phyloP scores from a whole-genome alignment of 75 land plant genomes.

The Adiantum capillusveneris region DNA sequence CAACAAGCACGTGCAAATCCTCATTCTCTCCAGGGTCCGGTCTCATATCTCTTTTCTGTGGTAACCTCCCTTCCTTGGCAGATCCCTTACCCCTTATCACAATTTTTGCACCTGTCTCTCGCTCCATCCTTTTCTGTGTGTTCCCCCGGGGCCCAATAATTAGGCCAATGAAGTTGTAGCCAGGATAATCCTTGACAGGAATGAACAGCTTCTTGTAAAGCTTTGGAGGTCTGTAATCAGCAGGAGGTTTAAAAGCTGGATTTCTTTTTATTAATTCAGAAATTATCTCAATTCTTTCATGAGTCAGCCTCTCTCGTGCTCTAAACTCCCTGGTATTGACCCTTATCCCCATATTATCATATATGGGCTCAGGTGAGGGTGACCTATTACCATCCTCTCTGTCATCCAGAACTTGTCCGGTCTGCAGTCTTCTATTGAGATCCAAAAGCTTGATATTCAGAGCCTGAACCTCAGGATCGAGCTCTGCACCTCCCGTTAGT shows the following conservation, averaged over 20 bases:
- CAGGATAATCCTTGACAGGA: conserved; percentile 91
- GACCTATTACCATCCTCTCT: conserved; percentile 72
- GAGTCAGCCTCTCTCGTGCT: conserved; percentile 71
- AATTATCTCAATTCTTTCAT: conserved; percentile 79
- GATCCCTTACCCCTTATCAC: conserved; percentile 95
- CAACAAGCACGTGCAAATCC: conserved; percentile 94
- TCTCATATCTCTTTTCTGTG: conserved; percentile 76
- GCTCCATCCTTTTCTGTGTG: conserved; percentile 99
- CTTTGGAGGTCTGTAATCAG: conserved; percentile 91
- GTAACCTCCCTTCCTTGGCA: conserved; percentile 74
- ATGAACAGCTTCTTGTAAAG: conserved; percentile 90
- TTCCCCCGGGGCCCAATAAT: conserved; percentile 99
- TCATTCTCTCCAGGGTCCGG: conserved; percentile 85
- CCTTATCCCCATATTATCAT: conserved; percentile 87
- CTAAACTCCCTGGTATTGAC: conserved; percentile 83
- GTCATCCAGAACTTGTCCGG: conserved; percentile 63
- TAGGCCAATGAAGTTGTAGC: conserved; percentile 91
- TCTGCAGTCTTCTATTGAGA: conserved; percentile 59
- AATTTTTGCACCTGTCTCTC: conserved; percentile 93
- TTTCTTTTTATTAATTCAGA: conserved; percentile 67
- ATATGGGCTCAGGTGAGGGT: conserved; percentile 93
- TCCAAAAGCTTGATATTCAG: conserved; percentile 71
- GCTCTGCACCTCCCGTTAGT: conserved; percentile 62
- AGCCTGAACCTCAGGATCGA: conserved; percentile 83
- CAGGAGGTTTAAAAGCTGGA: conserved; percentile 88